Percentiles rank a stretch among this genome's conserved stretches.
phyloP scores from a whole-genome alignment of 257 asterid genomes.

The Rhazya stricta region DNA sequence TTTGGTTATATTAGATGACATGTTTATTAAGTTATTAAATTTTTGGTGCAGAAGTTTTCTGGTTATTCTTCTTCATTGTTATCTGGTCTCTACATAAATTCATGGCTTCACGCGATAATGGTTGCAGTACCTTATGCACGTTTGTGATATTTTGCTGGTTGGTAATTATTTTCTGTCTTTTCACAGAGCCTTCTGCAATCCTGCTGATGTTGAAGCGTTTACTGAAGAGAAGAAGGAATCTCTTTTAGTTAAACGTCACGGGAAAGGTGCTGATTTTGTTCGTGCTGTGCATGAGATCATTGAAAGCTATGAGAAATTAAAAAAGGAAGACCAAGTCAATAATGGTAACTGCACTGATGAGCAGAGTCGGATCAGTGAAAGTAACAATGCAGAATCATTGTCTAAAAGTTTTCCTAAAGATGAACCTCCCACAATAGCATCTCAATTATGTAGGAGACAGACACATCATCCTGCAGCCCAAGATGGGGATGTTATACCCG shows the following conservation, averaged over 20 bases:
- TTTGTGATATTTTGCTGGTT: neutral
- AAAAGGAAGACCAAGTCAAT: slow-evolving; percentile 43
- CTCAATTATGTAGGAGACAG: slow-evolving; percentile 25
- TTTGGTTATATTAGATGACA: neutral
- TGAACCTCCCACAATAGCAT: slow-evolving; percentile 33
- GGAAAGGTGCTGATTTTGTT: slow-evolving; percentile 82
- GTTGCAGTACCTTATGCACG: neutral
- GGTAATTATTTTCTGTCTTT: slow-evolving; percentile 10
- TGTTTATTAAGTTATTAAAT: neutral
- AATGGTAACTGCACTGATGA: slow-evolving; percentile 30
- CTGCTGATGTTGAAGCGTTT: slow-evolving; percentile 85
- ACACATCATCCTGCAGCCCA: slow-evolving; percentile 29
- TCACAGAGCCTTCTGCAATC: slow-evolving; percentile 93
- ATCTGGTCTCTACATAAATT: neutral
- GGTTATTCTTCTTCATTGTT: neutral
- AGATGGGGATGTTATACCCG: slow-evolving; percentile 50
- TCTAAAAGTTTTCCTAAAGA: slow-evolving; percentile 30
- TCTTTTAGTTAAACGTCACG: slow-evolving; percentile 75
- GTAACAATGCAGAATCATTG: slow-evolving; percentile 38
- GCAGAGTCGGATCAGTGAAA: slow-evolving; percentile 30
- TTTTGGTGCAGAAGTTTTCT: neutral
- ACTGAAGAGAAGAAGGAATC: slow-evolving; percentile 79
- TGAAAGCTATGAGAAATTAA: slow-evolving; percentile 65
- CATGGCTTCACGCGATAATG: neutral
- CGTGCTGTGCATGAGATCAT: slow-evolving; percentile 79